phyloP scores from a whole-genome alignment of 495 filamentous ascomycete genomes.

The Penicillium nucicola region DNA sequence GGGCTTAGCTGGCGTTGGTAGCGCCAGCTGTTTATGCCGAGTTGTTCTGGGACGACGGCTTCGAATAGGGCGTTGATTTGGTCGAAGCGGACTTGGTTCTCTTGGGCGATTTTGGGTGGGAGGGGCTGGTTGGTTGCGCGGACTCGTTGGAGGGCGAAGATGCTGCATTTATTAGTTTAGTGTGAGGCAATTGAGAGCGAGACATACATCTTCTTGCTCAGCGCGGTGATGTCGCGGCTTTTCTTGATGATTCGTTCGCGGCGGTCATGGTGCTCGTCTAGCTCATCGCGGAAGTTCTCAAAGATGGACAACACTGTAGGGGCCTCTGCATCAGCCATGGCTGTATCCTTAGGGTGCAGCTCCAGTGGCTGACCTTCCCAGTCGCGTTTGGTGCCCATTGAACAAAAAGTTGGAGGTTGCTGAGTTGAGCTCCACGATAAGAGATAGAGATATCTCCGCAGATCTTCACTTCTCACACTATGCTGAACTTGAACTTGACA shows the following conservation, averaged over 20 bases:
- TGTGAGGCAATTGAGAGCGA: neutral
- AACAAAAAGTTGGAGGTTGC: conserved; percentile 5
- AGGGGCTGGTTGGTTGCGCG: conserved; percentile 61
- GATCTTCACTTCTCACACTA: neutral
- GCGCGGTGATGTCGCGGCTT: conserved; percentile 83
- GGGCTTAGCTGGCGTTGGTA: conserved; percentile 73
- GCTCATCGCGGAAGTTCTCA: conserved; percentile 74
- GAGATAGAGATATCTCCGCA: conserved; percentile 5
- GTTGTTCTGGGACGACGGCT: conserved; percentile 67
- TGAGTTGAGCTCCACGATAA: conserved; percentile 16
- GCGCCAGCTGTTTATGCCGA: conserved; percentile 73
- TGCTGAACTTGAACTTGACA: neutral
- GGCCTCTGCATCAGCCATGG: conserved; percentile 24
- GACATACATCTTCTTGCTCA: conserved; percentile 91
- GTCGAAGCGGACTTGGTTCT: conserved; percentile 58
- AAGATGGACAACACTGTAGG: conserved; percentile 69
- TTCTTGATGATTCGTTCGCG: conserved; percentile 86
- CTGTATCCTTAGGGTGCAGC: conserved; percentile 22
- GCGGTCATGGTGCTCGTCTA: conserved; percentile 93
- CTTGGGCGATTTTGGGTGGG: conserved; percentile 60
- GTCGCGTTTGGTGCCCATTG: conserved; percentile 55
- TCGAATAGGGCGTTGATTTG: conserved; percentile 68
- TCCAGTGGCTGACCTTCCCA: conserved; percentile 54
- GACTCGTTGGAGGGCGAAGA: conserved; percentile 86
- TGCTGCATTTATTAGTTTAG: conserved; percentile 47